Evolutionary conservation across 2,329 filamentous ascomycete genomes (phyloP), one percentile per base, ranked within the genome.

Genomic region (Phaeophleospora eucalypticola): DNA sequence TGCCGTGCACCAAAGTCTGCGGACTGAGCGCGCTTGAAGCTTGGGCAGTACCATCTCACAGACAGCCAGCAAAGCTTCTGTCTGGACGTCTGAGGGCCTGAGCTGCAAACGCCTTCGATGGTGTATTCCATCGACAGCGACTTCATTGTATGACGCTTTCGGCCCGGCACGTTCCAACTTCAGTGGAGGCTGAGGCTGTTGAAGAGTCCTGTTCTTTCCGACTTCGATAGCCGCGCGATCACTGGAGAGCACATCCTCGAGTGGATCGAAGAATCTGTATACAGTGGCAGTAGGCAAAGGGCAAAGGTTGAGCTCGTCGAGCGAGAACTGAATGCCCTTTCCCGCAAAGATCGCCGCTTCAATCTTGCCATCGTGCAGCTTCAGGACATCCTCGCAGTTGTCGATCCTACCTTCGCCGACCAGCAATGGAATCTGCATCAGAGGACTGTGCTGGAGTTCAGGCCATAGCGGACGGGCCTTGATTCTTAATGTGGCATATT

Each of bases 101-200:
- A 67, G 41, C 24, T 55, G 51, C 9, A 68, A 32, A 36, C 56
- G 50, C 10, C 63, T 41, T 16, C 63, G 58, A 39, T 67, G 62
- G 36, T 57, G 48, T 4, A 54, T 33, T 1, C 57, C 57, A 35
- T 62, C 57, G 6, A 9, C n/a, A 3, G 49, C 57, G 8, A 57
- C 36, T 21, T 65, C 51, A 39, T 64, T 63, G 24, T 58, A 58
- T 15, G 49, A 37, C 4, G 53, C 58, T 32, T 46, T 33, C 3
- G 47, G 21, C 7, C 60, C 60, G 17, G 55, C 32, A 32, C 62
- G 52, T 12, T 41, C 37, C 16, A 63, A 46, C 8, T 21, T 14
- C 3, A 56, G 12, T 10, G 38, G 17, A 12, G 43, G 21, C 7
- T 47, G 24, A 6, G 56, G 53, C 32, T 44, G 40, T 6, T 54